Conservation (phyloP, 208 protist species). For the Leishmania guyanensis region DNA sequence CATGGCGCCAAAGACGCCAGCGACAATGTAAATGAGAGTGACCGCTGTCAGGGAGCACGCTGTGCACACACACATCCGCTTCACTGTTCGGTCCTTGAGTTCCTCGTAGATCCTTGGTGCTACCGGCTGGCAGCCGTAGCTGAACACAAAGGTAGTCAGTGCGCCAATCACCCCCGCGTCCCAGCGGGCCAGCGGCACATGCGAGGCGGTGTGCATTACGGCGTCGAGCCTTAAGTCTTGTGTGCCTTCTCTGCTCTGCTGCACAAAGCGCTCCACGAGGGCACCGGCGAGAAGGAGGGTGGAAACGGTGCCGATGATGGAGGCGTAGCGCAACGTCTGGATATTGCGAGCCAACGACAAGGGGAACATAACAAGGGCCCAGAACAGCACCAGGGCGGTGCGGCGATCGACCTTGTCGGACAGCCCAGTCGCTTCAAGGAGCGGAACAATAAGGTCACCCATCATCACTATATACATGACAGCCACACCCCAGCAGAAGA, state of each 20-base stretch:
- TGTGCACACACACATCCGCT: slow-evolving; percentile 59
- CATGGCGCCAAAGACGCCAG: slow-evolving; percentile 67
- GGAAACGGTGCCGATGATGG: slow-evolving; percentile 62
- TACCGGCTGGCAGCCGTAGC: slow-evolving; percentile 84
- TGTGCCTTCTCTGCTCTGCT: slow-evolving; percentile 10
- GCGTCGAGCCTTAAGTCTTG: background rate
- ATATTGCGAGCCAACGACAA: slow-evolving; percentile 66
- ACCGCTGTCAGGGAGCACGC: slow-evolving; percentile 58
- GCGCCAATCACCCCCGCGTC: slow-evolving; percentile 43
- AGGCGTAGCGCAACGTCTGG: slow-evolving; percentile 78
- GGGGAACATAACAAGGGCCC: slow-evolving; percentile 82
- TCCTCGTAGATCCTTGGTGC: slow-evolving; percentile 75
- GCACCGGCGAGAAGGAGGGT: slow-evolving; percentile 60
- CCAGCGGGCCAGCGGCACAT: slow-evolving; percentile 30
- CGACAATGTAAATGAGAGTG: slow-evolving; percentile 68
- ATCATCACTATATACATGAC: slow-evolving; percentile 89
- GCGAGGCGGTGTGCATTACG: background rate
- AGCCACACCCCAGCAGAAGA: slow-evolving; percentile 84
- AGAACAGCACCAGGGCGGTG: slow-evolving; percentile 67
- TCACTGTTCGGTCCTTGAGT: slow-evolving; percentile 54
- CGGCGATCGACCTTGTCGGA: slow-evolving; percentile 38
- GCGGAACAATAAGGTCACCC: slow-evolving; percentile 72
- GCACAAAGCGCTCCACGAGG: slow-evolving; percentile 31
- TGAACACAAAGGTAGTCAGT: slow-evolving; percentile 75
- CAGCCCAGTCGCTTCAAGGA: slow-evolving; percentile 42